A percentile compares a stretch with the other conserved stretches of the same genome.
Evolutionary conservation across 305 asterid genomes (phyloP).

Genomic region (Rubia tinctorum): DNA sequence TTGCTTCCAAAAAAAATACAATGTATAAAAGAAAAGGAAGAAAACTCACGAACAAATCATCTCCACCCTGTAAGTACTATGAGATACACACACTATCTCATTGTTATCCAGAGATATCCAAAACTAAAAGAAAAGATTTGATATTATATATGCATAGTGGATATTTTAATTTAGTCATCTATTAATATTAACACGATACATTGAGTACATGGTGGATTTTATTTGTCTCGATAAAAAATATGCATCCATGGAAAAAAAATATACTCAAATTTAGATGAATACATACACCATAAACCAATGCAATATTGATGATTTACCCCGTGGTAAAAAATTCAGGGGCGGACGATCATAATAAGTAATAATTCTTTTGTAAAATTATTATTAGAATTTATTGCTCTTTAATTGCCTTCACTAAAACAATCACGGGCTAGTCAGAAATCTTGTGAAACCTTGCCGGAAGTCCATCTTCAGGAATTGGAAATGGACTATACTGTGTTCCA

Average conservation of each 20-base stretch:
- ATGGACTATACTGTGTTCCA: conserved; percentile 21
- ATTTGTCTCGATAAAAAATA: background rate
- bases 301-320: background rate
- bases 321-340: background rate
- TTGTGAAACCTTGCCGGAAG: conserved; percentile 23
- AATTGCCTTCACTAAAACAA: background rate
- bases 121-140: too few species aligned
- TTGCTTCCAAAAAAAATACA: too few species aligned
- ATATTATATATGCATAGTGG: background rate
- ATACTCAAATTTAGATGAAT: background rate
- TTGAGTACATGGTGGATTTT: background rate
- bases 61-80: too few species aligned
- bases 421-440: background rate
- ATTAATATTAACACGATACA: background rate
- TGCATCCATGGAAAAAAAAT: background rate
- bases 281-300: background rate
- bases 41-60: too few species aligned
- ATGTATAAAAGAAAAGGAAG: too few species aligned
- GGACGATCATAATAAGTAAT: background rate
- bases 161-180: background rate
- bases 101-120: too few species aligned
- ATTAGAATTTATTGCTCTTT: background rate
- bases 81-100: too few species aligned
- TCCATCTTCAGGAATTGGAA: conserved; percentile 28
- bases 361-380: background rate